Base-by-base conservation (phyloP, 331 rosid genomes). In the Rhamnella rubrinervis region DNA sequence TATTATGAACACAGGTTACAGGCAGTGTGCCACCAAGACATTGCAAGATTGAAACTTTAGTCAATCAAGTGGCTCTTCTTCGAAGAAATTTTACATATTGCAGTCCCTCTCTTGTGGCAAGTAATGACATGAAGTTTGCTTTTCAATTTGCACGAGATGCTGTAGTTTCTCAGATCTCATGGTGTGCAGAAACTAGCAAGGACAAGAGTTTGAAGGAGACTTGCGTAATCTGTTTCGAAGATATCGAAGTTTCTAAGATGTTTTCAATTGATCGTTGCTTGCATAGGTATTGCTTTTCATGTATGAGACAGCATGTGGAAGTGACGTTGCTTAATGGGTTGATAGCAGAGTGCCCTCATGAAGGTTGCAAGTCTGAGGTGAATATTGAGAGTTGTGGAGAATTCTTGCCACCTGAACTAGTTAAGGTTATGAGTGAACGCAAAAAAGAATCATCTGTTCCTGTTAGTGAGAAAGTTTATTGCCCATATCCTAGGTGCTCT, bases 281-380 rank as follows among this genome's bases (percentile, higher is more conserved):
- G 18, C 98, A 92, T 73, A 66, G 88, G 49, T 92, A 84, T 57
- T 92, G 98, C 79, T 75, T 82, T 69, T 77, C 92, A 23, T 92
- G 98, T 71, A 89, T 87, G 92, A 85, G 80, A 68, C 91, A 81
- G 66, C 91, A 92, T 73, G 91, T 89, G 67, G 96, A 89, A 70
- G 92, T 82, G 64, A 89, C 84, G 80, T 75, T 89, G 75, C 95
- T 84, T 50, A 67, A 78, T 37, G 98, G 92, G 60, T 77, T 74
- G 72, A 49, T 71, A 75, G 86, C 92, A 8, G 82, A 72, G 63
- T 89, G 98, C 71, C 98, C 96, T 55, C 88, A 87, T 28, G 89
- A 81, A 55, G 80, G 77, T 21, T 92, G 96, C 74, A 83, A 80
- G 50, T 65, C 75, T 28, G 85, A 81, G 71, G 83, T 92, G 72